These are phyloP conservation scores for Xylaria cubensis DNA, from an alignment of 495 filamentous ascomycete genomes.

Conservation along the genomic window DNA sequence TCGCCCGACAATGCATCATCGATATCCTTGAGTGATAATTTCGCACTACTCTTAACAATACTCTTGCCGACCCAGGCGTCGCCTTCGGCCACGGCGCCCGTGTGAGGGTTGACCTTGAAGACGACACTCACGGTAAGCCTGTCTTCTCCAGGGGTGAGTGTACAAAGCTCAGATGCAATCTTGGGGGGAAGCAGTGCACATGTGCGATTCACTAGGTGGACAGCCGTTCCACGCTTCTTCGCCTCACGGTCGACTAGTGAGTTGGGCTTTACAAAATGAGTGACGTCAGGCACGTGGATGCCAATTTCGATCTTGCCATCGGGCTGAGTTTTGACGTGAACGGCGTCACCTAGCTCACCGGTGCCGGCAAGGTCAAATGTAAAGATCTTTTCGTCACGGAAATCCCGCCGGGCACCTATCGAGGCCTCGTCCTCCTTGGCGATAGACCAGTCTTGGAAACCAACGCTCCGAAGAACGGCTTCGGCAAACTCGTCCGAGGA, in stretches of 20 bases:
- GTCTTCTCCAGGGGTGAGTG: conserved; percentile 83
- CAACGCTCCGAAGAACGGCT: conserved; percentile 90
- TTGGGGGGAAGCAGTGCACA: conserved; percentile 90
- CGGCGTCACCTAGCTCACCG: conserved; percentile 86
- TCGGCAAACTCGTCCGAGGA: conserved; percentile 97
- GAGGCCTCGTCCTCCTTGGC: conserved; percentile 79
- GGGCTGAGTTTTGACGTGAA: conserved; percentile 82
- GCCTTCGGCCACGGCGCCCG: conserved; percentile 77
- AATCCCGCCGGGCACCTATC: conserved; percentile 81
- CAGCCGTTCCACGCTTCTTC: conserved; percentile 95
- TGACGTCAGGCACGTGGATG: conserved; percentile 93
- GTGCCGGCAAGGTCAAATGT: conserved; percentile 86
- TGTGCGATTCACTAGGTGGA: conserved; percentile 88
- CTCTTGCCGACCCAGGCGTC: conserved; percentile 93
- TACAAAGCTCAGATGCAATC: conserved; percentile 85
- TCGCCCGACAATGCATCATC: conserved; percentile 75
- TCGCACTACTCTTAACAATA: conserved; percentile 88
- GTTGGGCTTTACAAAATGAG: conserved; percentile 95
- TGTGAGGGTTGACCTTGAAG: conserved; percentile 82
- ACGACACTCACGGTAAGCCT: conserved; percentile 91
- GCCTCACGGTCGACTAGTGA: conserved; percentile 96
- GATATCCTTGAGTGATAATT: conserved; percentile 82
- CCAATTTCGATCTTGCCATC: conserved; percentile 93
- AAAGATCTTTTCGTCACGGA: conserved; percentile 88
- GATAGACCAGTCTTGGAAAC: conserved; percentile 88